Base-by-base conservation (phyloP, 2,329 filamentous ascomycete species). In the Fusarium praegraminearum region DNA sequence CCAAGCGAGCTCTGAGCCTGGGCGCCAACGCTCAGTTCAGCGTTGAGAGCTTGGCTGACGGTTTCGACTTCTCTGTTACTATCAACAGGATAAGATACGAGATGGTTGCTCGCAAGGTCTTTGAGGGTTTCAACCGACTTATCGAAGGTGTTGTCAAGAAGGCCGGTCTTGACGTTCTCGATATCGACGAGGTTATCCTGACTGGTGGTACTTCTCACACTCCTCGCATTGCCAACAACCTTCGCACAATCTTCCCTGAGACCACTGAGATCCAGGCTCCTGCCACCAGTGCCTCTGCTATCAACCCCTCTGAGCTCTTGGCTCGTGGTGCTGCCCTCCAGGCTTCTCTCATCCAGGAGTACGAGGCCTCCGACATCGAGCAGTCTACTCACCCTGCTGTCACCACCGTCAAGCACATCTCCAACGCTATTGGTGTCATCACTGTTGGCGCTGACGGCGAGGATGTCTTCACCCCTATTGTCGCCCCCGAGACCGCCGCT, bases 321-420 rank as follows among this genome's bases (percentile, higher is more conserved):
- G 92, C 93, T 68, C 90, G 96, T 70, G 96, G 96, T 77, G 96
- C 96, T 65, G 95, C 96, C 33, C 93, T 99, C 75, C 96, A 99
- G 83, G 96, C 96, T 38, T 97, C 91, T 65, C 85, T 99, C 69
- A 93, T 99, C 80, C 90, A 94, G 80, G 95, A 97, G 81, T 99
- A 97, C 81, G 96, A 99, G 76, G 87, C 89, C 73, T 90, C 93
- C 72, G 95, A 98, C 78, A 97, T 99, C 74, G 93, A 97, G 79
- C 94, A 98, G 86, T 97, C 93, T 68, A 97, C 94, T 49, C 95
- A 99, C 85, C 91, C 96, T 54, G 93, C 94, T 78, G 94, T 99
- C 70, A 98, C 95, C 35, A 95, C 94, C 18, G 94, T 97, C 54
- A 93, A 94, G 75, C 96, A 99, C 84, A 90, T 97, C 69, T 86